Percentiles rank a stretch among this genome's conserved stretches.
phyloP scores from a whole-genome alignment of 495 filamentous ascomycete genomes.

The Talaromyces borbonicus region DNA sequence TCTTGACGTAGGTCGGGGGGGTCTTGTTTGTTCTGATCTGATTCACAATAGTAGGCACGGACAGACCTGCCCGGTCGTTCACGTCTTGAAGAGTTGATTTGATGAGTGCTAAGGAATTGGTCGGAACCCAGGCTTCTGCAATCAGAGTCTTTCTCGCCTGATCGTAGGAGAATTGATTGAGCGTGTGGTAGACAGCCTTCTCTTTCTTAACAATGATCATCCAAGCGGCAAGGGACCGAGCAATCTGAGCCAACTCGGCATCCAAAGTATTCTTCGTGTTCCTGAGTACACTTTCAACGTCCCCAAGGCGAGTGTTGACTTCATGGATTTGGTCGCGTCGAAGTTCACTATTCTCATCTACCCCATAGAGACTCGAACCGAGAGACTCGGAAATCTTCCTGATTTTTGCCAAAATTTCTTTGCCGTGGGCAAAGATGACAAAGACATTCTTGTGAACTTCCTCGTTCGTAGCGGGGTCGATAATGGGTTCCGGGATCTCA shows the following conservation, averaged over 20 bases:
- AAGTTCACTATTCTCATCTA: slow-evolving; percentile 93
- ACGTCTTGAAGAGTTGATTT: slow-evolving; percentile 96
- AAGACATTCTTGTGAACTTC: slow-evolving; percentile 94
- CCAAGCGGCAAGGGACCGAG: slow-evolving; percentile 82
- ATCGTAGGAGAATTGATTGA: slow-evolving; percentile 96
- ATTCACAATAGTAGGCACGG: slow-evolving; percentile 95
- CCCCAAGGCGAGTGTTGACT: slow-evolving; percentile 82
- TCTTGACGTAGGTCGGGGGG: slow-evolving; percentile 90
- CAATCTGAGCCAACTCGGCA: slow-evolving; percentile 86
- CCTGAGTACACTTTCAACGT: slow-evolving; percentile 79
- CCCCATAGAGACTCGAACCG: slow-evolving; percentile 86
- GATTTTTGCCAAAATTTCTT: slow-evolving; percentile 96
- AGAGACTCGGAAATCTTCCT: slow-evolving; percentile 97
- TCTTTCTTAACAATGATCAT: slow-evolving; percentile 96
- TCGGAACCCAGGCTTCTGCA: slow-evolving; percentile 95
- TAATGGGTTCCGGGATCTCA: slow-evolving; percentile 89
- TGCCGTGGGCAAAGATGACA: slow-evolving; percentile 97
- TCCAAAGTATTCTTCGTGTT: slow-evolving; percentile 96
- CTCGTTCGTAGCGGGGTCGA: slow-evolving; percentile 88
- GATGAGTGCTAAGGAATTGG: slow-evolving; percentile 79
- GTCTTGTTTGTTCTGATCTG: slow-evolving; percentile 94
- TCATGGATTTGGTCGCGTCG: slow-evolving; percentile 92
- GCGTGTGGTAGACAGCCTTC: slow-evolving; percentile 93
- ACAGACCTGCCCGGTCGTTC: slow-evolving; percentile 85
- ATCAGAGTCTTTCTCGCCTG: slow-evolving; percentile 91